phyloP scores from a whole-genome alignment of 352 stramenopile species.

The Lagenidium giganteum region DNA sequence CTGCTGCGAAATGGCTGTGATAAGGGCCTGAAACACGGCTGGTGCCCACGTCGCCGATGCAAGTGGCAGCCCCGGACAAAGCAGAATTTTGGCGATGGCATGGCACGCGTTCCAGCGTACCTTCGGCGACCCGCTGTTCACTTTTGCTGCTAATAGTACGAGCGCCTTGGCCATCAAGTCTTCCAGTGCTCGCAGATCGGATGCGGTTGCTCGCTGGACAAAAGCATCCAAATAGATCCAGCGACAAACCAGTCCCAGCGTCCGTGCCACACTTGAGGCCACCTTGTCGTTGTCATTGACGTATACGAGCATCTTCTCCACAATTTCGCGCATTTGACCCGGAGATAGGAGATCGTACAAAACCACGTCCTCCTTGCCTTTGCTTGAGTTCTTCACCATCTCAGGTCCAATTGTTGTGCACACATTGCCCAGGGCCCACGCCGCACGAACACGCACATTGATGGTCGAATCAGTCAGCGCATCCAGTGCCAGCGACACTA shows the following conservation, averaged over 20 bases:
- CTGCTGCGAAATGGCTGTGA: conserved; percentile 75
- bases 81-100: conserved; percentile 79
- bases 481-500: conserved; percentile 60
- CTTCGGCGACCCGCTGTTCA: conserved; percentile 77
- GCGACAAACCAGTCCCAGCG: conserved; percentile 70
- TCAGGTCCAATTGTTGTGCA: conserved; percentile 78
- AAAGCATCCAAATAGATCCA: conserved; percentile 85
- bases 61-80: conserved; percentile 72
- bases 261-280: conserved; percentile 76
- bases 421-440: conserved; percentile 82
- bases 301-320: conserved; percentile 81
- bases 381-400: conserved; percentile 4
- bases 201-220: conserved; percentile 21
- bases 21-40: conserved; percentile 65
- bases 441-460: conserved; percentile 81
- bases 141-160: conserved; percentile 59
- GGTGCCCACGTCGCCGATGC: conserved; percentile 74
- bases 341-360: conserved; percentile 66
- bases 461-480: conserved; percentile 65
- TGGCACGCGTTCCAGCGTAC: conserved; percentile 86
- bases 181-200: conserved; percentile 29
- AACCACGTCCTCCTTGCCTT: conserved; percentile 21
- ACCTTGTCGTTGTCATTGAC: conserved; percentile 89
- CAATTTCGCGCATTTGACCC: conserved; percentile 55
- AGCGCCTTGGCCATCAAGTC: conserved; percentile 67